Evolutionary conservation across 2,329 filamentous ascomycete genomes (phyloP).

Genomic region (Aspergillus pseudoterreus): DNA sequence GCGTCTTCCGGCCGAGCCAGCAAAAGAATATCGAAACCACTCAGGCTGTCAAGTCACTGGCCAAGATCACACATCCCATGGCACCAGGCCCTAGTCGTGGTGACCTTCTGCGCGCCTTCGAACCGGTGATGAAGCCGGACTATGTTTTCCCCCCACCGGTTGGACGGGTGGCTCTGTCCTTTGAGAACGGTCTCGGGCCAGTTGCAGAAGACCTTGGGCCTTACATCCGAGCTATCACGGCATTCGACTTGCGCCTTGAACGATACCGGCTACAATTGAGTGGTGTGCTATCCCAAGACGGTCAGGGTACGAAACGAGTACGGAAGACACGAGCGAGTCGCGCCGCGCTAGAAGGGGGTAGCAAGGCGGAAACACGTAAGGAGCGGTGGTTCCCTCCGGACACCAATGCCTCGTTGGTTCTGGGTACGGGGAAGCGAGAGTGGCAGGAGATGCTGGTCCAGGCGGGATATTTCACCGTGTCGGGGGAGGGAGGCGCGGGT

Average conservation of each 20-base stretch:
- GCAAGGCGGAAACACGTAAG: slow-evolving; percentile 61
- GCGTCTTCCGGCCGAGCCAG: slow-evolving; percentile 17
- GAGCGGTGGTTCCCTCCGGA: slow-evolving; percentile 68
- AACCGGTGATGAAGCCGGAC: slow-evolving; percentile 46
- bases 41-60: slow-evolving; percentile 28
- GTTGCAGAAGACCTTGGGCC: slow-evolving; percentile 79
- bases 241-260: slow-evolving; percentile 69
- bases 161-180: slow-evolving; percentile 58
- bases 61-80: slow-evolving; percentile 17
- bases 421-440: slow-evolving; percentile 57
- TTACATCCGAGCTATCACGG: slow-evolving; percentile 80
- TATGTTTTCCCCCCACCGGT: slow-evolving; percentile 29
- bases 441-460: slow-evolving; percentile 38
- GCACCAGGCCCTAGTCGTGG: slow-evolving; percentile 27
- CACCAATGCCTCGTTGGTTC: slow-evolving; percentile 59
- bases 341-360: slow-evolving; percentile 72
- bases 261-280: slow-evolving; percentile 62
- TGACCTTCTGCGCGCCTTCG: slow-evolving; percentile 49
- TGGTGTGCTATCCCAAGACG: slow-evolving; percentile 59
- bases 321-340: slow-evolving; percentile 71
- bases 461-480: slow-evolving; percentile 29
- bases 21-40: slow-evolving; percentile 19
- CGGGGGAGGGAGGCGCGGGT: slow-evolving; percentile 14
- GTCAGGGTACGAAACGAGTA: slow-evolving; percentile 52
- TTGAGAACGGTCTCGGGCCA: slow-evolving; percentile 66